A percentile compares a stretch with the other conserved stretches of the same genome.
Conservation (phyloP, 768 basidiomycete genomes). For the Phaffia tasmanica region DNA sequence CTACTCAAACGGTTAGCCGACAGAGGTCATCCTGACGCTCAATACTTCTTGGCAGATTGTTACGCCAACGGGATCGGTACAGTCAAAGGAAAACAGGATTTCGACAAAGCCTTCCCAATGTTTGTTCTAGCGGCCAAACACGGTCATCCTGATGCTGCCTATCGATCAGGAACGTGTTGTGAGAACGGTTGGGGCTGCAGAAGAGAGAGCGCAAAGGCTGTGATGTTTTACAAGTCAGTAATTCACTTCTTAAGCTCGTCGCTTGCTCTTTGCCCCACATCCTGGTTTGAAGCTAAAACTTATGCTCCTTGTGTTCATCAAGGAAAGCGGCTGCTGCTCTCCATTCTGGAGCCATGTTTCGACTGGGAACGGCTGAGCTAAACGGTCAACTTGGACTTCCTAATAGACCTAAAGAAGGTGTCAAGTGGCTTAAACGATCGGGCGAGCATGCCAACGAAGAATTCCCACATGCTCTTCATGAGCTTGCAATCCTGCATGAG, state of each 20-base stretch:
- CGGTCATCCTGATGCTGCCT: slow-evolving; percentile 87
- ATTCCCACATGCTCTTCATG: slow-evolving; percentile 92
- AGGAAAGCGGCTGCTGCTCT: slow-evolving; percentile 79
- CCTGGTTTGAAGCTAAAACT: not conserved
- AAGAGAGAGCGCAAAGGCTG: slow-evolving; percentile 77
- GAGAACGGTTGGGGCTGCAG: slow-evolving; percentile 99
- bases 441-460: slow-evolving; percentile 79
- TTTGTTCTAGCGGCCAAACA: slow-evolving; percentile 96
- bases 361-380: slow-evolving; percentile 87
- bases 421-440: slow-evolving; percentile 96
- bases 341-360: slow-evolving; percentile 92
- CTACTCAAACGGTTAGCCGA: slow-evolving; percentile 86
- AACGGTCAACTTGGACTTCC: slow-evolving; percentile 84
- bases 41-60: slow-evolving; percentile 97
- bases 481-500: slow-evolving; percentile 85
- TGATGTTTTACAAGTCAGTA: slow-evolving; percentile 64
- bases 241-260: no score
- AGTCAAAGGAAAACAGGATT: slow-evolving; percentile 78
- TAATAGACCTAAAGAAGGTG: slow-evolving; percentile 84
- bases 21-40: slow-evolving; percentile 82
- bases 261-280: not conserved
- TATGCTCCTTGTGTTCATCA: not conserved
- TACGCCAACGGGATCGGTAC: slow-evolving; percentile 98
- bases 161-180: slow-evolving; percentile 91
- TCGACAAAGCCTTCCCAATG: slow-evolving; percentile 90